Evolutionary conservation across 2,329 filamentous ascomycete species (phyloP), one percentile per base, ranked within the genome.

Genomic region (Penicillium concentricum): DNA sequence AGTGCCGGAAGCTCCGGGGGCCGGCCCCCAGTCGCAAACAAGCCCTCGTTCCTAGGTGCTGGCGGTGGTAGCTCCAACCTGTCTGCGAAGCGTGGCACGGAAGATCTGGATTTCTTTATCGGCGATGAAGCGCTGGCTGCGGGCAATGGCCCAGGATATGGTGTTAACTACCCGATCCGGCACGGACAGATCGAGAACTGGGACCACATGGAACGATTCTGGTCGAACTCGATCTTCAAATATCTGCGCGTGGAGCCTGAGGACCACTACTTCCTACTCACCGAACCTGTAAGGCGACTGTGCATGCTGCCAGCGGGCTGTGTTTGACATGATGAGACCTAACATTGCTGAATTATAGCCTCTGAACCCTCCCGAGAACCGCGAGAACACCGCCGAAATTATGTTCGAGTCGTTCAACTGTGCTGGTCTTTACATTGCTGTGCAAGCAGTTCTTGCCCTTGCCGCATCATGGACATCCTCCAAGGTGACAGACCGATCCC

Each of bases 351-450:
- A 3, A 52, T 28, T 18, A 49, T 67, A 96, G 90, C 94, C 94
- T 63, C 84, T 99, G 72, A 99, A 99, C 77, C 94, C 94, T 35
- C 94, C 94, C 28, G 94, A 99, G 80, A 97, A 99, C 78, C 92
- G 94, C 72, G 94, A 99, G 78, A 97, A 96, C 75, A 97, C 94
- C 26, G 94, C 94, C 76, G 94, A 99, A 76, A 99, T 99, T 78
- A 97, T 99, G 86, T 99, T 99, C 80, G 94, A 99, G 75, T 97
- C 94, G 4, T 99, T 99, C 83, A 99, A 99, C 80, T 97, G 94
- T 76, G 93, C 94, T 57, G 94, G 94, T 78, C 87, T 99, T 64
- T 99, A 99, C 78, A 99, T 99, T 74, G 94, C 94, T 45, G 94
- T 99, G 15, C 94, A 99, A 79, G 94, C 94, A 32, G 94, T 99